Base-by-base conservation (phyloP, 2,329 filamentous ascomycete species). In the Xenosphaeropsis pyriputrescens region DNA sequence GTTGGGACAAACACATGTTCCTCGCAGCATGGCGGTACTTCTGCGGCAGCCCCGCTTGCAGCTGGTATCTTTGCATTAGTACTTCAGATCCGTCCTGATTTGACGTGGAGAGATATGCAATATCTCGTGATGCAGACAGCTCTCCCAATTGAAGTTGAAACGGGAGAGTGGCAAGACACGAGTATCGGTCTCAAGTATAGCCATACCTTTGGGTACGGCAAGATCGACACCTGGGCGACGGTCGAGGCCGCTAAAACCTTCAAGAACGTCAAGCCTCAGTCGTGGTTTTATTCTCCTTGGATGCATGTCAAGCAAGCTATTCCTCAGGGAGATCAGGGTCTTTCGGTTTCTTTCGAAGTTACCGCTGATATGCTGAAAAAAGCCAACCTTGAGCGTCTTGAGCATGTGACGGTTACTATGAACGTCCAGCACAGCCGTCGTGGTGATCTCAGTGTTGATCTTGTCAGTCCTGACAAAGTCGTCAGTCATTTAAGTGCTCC, bases 331-430 rank as follows among this genome's bases (percentile, higher is more conserved):
- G 66, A 83, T 17, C 60, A 82, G 39, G 91, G 91, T 1, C 61
- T 98, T 30, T 71, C 79, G 2, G 85, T 83, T 37, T 70, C 65
- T n/a, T 88, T 93, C 48, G 76, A 86, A 35, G 75, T 98, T 30
- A 95, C 85, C 0, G 59, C 75, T 38, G 75, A 86, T 15, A 85
- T 88, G 74, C 64, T 96, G 40, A 74, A 79, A 52, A 60, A 75
- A 16, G 85, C 85, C 47, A 98, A 98, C 54, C 57, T 98, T 12
- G 85, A 78, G 50, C 76, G 83, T 13, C 54, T 98, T 18, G 91
- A 98, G 63, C 91, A 98, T 60, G 84, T 98, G 29, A 96, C 89
- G 1, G 74, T 98, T 29, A 96, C 89, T 2, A 98, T 98, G 88
- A 98, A 98, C 51, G 71, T 95, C 17, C 73, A 84, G 39, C 91